Conservation (phyloP, 192 early-diverging fungal species). For the Entomortierella chlamydospora region DNA sequence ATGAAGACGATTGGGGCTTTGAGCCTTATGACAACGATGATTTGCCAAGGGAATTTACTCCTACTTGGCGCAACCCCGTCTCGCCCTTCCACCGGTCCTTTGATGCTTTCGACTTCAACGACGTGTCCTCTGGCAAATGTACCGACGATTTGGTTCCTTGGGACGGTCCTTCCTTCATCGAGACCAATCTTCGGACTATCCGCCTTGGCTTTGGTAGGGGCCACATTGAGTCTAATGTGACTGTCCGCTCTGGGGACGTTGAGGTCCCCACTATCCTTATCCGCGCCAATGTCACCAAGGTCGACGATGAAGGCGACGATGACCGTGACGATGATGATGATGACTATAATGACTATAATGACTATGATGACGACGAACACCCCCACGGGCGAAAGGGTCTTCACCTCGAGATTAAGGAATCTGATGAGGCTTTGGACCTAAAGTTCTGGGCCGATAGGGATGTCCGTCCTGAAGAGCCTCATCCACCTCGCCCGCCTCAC, state of each 20-base stretch:
- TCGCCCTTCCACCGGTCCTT: neutral
- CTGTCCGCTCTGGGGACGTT: conserved; percentile 23
- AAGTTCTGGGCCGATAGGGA: conserved; percentile 36
- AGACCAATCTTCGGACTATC: conserved; percentile 4
- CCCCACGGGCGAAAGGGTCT: conserved; percentile 15
- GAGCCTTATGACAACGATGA: neutral
- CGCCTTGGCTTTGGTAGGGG: conserved; percentile 37
- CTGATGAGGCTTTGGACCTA: conserved; percentile 16
- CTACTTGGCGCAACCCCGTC: neutral
- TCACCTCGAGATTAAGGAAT: conserved; percentile 15
- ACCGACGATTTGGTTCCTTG: conserved; percentile 27
- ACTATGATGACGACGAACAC: conserved; percentile 18
- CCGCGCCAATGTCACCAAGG: conserved; percentile 39
- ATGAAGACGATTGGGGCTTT: neutral
- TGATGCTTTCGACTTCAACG: neutral
- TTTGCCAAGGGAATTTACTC: neutral
- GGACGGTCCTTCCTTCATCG: conserved; percentile 11
- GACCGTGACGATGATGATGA: conserved; percentile 24
- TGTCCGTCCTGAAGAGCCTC: conserved; percentile 10
- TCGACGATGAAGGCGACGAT: neutral
- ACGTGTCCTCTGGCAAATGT: neutral
- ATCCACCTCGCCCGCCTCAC: neutral
- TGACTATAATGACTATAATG: conserved; percentile 9
- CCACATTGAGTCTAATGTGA: conserved; percentile 15
- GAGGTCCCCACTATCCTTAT: conserved; percentile 13